These are phyloP conservation scores for Rhizomucor miehei DNA, from an alignment of 371 early-diverging fungal genomes.

Conservation along the genomic window DNA sequence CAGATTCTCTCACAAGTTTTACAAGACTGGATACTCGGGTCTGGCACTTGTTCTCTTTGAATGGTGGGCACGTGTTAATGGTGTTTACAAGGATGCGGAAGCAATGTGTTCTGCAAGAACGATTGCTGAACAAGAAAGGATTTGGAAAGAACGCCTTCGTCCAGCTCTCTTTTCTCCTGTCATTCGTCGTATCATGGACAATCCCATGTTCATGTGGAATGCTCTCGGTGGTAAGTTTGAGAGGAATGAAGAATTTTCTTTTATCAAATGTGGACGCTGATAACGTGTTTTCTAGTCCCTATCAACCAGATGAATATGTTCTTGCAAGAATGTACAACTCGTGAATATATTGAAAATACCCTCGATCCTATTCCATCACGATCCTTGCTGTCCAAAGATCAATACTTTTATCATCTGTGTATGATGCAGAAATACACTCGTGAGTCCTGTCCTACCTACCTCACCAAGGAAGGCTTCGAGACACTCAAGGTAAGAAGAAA, in stretches of 20 bases:
- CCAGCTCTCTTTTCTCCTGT: conserved; percentile 64
- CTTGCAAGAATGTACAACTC: conserved; percentile 72
- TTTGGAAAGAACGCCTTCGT: conserved; percentile 68
- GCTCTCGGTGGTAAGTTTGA: conserved; percentile 63
- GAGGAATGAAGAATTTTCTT: no score
- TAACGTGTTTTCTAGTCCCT: conserved; percentile 53
- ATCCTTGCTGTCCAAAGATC: conserved; percentile 63
- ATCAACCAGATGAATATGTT: conserved; percentile 89
- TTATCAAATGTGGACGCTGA: neutral
- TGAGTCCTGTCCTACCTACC: conserved; percentile 68
- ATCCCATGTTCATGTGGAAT: conserved; percentile 84
- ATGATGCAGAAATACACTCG: conserved; percentile 69
- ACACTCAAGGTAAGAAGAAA: conserved; percentile 43
- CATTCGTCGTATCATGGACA: conserved; percentile 64
- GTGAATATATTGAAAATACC: conserved; percentile 79
- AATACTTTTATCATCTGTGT: conserved; percentile 84
- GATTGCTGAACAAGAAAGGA: conserved; percentile 57
- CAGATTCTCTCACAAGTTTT: conserved; percentile 64
- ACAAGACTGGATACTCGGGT: conserved; percentile 85
- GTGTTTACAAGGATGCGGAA: conserved; percentile 56
- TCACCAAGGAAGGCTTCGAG: conserved; percentile 68
- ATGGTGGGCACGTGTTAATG: conserved; percentile 60
- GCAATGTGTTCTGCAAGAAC: conserved; percentile 55
- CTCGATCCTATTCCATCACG: conserved; percentile 72
- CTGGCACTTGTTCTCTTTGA: conserved; percentile 71